phyloP scores from a whole-genome alignment of 768 basidiomycete species.

The Boletus sp. region DNA sequence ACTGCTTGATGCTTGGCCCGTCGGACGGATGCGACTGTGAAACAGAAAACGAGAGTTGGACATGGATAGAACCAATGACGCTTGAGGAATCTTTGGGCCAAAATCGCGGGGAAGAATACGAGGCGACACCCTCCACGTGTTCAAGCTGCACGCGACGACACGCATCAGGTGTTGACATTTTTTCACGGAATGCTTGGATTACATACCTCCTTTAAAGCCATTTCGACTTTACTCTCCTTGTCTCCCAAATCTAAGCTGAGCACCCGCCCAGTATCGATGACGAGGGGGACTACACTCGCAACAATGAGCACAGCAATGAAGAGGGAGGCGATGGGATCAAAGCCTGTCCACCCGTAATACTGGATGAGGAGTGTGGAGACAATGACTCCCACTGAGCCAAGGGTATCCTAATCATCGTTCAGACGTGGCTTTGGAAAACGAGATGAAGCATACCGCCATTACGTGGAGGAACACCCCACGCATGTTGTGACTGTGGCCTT shows the following conservation, averaged over 20 bases:
- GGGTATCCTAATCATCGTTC: conserved; percentile 64
- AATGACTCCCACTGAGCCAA: conserved; percentile 97
- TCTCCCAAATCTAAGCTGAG: conserved; percentile 84
- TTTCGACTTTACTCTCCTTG: conserved; percentile 50
- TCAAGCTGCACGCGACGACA: conserved; percentile 48
- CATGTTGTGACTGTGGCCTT: conserved; percentile 98
- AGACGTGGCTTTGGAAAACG: neutral
- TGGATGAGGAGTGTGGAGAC: conserved; percentile 94
- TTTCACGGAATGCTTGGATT: neutral
- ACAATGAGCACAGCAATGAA: conserved; percentile 96
- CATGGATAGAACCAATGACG: conserved; percentile 87
- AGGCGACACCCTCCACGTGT: conserved; percentile 74
- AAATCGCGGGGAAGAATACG: conserved; percentile 80
- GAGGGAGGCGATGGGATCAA: conserved; percentile 95
- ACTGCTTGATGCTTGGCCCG: conserved; percentile 28
- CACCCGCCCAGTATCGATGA: conserved; percentile 89
- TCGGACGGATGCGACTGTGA: conserved; percentile 54
- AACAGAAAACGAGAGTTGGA: conserved; percentile 72
- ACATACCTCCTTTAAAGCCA: conserved; percentile 64
- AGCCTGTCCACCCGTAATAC: conserved; percentile 97
- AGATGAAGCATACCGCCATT: conserved; percentile 66
- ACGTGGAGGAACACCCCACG: conserved; percentile 98
- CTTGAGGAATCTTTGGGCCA: conserved; percentile 93
- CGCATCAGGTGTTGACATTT: neutral
- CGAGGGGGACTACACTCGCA: conserved; percentile 92